Base-by-base conservation (phyloP, 176 grass and related monocot genomes). In the Juncus inflexus region DNA sequence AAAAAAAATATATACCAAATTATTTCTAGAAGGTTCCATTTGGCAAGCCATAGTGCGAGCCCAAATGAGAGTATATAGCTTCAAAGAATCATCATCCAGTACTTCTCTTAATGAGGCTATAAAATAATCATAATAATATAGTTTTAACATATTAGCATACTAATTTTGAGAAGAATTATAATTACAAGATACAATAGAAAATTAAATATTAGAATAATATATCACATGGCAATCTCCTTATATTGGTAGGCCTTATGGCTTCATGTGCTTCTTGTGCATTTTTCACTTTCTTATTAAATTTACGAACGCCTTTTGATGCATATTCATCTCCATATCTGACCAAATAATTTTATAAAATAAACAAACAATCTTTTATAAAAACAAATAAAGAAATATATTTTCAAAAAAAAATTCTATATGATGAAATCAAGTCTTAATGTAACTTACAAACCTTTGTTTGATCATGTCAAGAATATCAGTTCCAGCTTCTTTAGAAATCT, bases 241-340 rank as follows among this genome's bases (percentile, higher is more conserved):
- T 86, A 63, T 60, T 81, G 19, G 87, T 97, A 6, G 92, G 92
- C 63, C 92, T 89, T 73, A 97, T 97, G 58, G 92, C 92, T 89
- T 97, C 92, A 86, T 97, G 92, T 7, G 92, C 87, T 80, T 97
- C 92, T 86, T 97, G 92, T 36, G 92, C 92, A 89, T 91, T 97
- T 81, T 97, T 97, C 67, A 97, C 92, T 63, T 97, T 97, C 65
- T 82, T 88, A 13, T 70, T 83, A 72, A 79, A 89, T 72, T 91
- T 97, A 40, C 84, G 81, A 55, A 79, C 70, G 52, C 70, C 78
- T 63, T 78, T 81, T 69, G 87, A 81, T 64, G 78, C 75, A 68
- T 83, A 89, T 62, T 89, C 77, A 60, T 72, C 60, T 47, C 87
- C 87, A 60, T 89, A 97, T 74, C 92, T 97, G 60, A 53, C 12